Conservation (phyloP, 2,329 filamentous ascomycete species). For the Microdochium nivale region DNA sequence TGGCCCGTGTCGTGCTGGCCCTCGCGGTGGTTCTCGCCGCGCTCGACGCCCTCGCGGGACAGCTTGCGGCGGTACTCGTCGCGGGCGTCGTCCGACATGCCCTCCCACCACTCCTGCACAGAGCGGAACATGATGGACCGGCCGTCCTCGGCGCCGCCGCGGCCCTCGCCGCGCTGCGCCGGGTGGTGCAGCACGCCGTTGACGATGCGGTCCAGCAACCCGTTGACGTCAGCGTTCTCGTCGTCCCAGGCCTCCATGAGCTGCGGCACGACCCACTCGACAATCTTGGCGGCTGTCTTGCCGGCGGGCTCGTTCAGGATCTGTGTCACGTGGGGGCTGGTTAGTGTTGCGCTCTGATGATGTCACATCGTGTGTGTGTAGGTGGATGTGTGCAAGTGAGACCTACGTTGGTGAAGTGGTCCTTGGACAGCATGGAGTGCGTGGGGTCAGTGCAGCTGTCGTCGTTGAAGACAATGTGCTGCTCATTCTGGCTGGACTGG, state of each 20-base stretch:
- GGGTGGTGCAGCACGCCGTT: conserved; percentile 82
- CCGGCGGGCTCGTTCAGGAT: conserved; percentile 84
- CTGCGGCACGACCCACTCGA: conserved; percentile 83
- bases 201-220: conserved; percentile 68
- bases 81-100: conserved; percentile 52
- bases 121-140: conserved; percentile 70
- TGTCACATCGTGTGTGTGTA: background rate
- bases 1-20: conserved; percentile 79
- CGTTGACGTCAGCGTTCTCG: conserved; percentile 58
- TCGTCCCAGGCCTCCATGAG: conserved; percentile 84
- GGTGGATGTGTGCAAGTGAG: conserved; percentile 3
- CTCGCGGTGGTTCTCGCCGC: conserved; percentile 78
- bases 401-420: conserved; percentile 79
- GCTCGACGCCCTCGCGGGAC: conserved; percentile 66
- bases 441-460: conserved; percentile 73
- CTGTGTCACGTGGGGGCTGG: conserved; percentile 19
- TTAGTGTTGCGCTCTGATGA: no score
- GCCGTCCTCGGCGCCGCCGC: conserved; percentile 64
- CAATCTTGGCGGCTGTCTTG: conserved; percentile 66
- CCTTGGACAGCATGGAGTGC: conserved; percentile 92
- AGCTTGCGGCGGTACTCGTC: conserved; percentile 66
- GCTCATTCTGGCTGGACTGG: conserved; percentile 71
- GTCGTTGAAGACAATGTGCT: conserved; percentile 79
- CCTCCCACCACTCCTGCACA: conserved; percentile 75
- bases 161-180: conserved; percentile 61